Base-by-base conservation (phyloP, 2,329 filamentous ascomycete species). In the Epichloe scottii region DNA sequence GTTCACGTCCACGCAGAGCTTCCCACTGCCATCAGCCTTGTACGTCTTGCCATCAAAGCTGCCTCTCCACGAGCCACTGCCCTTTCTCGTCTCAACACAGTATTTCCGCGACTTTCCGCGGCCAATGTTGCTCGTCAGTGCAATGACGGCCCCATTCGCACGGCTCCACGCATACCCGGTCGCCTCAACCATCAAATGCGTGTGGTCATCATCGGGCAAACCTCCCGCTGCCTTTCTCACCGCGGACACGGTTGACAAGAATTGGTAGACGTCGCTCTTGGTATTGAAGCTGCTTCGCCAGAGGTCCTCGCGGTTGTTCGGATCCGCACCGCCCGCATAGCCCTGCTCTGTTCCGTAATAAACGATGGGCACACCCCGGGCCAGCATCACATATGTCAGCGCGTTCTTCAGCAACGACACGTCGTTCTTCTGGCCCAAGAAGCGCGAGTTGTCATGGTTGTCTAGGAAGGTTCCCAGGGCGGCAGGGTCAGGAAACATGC, bases 301-400 rank as follows among this genome's bases (percentile, higher is more conserved):
- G 41, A 77, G 67, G 7, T 78, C 76, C 59, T 82, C 78, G n/a
- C 78, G 75, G 58, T 76, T 75, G 48, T 69, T 71, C 0, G 71
- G 65, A 8, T 77, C 77, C 44, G 65, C 65, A 38, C 62, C 68
- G n/a, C 69, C 70, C 2, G 68, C 61, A 60, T 74, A 80, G 53
- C 75, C 77, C 58, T 85, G 81, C 63, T 85, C 82, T 54, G 81
- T 78, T 30, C 81, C 82, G 56, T 82, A 75, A 63, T 84, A 85
- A 35, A 84, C 71, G 51, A 83, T 78, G 1, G 81, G 80, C 39
- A 84, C 77, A 19, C 81, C 81, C 50, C 82, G 71, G 2, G 69
- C 68, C 17, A 85, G 72, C 33, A 85, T 72, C n/a, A 75, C 77
- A 58, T 78, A 84, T 0, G 78, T 71, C 40, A 84, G 68, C 5